Conservation (phyloP, 2,329 filamentous ascomycete genomes). For the Hypoxylon sp. region DNA sequence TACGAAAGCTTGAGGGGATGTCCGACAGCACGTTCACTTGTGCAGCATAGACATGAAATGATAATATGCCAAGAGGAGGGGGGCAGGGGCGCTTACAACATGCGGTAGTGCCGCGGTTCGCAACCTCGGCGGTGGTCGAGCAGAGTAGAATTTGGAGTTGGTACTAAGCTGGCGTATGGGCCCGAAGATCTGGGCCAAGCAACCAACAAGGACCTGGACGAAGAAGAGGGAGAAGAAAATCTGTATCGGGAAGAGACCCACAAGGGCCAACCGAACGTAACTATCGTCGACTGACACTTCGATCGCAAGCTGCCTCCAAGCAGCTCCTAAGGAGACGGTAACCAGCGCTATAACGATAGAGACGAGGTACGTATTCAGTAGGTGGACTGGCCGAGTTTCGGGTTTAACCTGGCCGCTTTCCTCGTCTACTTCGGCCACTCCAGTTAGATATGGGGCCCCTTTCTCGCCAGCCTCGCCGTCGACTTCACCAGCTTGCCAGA, state of each 20-base stretch:
- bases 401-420: constrained; percentile 77
- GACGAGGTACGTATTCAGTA: constrained; percentile 78
- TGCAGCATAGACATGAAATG: constrained; percentile 2
- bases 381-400: constrained; percentile 74
- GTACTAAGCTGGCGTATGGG: constrained; percentile 78
- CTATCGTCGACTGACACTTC: constrained; percentile 74
- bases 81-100: constrained; percentile 59
- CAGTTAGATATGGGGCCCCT: constrained; percentile 57
- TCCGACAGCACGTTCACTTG: neutral
- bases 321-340: constrained; percentile 75
- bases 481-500: constrained; percentile 73
- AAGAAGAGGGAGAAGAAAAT: constrained; percentile 88
- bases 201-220: constrained; percentile 81
- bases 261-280: constrained; percentile 73
- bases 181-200: constrained; percentile 80
- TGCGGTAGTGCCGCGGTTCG: constrained; percentile 72
- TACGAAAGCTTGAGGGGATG: constrained; percentile 8
- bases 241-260: constrained; percentile 76
- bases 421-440: constrained; percentile 73
- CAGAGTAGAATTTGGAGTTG: constrained; percentile 88
- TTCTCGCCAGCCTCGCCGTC: constrained; percentile 69
- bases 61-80: neutral
- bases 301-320: constrained; percentile 76
- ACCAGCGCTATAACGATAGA: constrained; percentile 75
- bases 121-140: constrained; percentile 73